phyloP scores from a whole-genome alignment of 306 rosid species.

The Medicago lupulina region DNA sequence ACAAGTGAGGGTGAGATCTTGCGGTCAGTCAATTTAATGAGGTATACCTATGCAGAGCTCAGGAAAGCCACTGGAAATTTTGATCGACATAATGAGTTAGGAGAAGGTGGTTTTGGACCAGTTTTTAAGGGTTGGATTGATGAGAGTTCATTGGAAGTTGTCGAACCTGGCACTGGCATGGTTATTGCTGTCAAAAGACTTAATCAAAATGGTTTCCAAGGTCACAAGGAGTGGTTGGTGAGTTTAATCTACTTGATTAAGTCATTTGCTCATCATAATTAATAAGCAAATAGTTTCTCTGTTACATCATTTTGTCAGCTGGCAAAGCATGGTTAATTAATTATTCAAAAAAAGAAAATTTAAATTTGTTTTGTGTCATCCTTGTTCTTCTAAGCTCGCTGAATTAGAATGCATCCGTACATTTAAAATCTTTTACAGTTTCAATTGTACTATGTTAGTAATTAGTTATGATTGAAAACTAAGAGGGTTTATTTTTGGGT shows the following conservation, averaged over 20 bases:
- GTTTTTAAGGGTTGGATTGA: constrained; percentile 78
- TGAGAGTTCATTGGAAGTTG: constrained; percentile 52
- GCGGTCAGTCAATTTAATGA: constrained; percentile 59
- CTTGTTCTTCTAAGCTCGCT: too few relatives aligned
- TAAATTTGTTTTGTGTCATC: too few relatives aligned
- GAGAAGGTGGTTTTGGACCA: constrained; percentile 66
- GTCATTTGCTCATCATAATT: too few relatives aligned
- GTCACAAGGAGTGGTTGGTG: constrained; percentile 74
- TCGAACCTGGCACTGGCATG: constrained; percentile 65
- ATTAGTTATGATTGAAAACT: too few relatives aligned
- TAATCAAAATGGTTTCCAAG: constrained; percentile 55
- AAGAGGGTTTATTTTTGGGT: too few relatives aligned
- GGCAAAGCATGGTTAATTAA: too few relatives aligned
- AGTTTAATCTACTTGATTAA: constrained; percentile 34
- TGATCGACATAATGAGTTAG: constrained; percentile 57
- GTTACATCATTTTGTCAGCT: too few relatives aligned
- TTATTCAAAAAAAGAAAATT: too few relatives aligned
- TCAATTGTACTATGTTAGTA: too few relatives aligned
- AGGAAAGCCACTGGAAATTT: constrained; percentile 64
- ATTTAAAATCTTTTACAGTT: too few relatives aligned
- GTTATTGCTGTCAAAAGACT: constrained; percentile 71
- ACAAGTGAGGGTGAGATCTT: constrained; percentile 66
- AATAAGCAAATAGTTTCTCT: too few relatives aligned
- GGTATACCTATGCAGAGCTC: constrained; percentile 55
- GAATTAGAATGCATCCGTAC: too few relatives aligned